Percentiles rank a stretch among this genome's conserved stretches.
phyloP scores from a whole-genome alignment of 78 protist species.

The Creolimax fragrantissima region DNA sequence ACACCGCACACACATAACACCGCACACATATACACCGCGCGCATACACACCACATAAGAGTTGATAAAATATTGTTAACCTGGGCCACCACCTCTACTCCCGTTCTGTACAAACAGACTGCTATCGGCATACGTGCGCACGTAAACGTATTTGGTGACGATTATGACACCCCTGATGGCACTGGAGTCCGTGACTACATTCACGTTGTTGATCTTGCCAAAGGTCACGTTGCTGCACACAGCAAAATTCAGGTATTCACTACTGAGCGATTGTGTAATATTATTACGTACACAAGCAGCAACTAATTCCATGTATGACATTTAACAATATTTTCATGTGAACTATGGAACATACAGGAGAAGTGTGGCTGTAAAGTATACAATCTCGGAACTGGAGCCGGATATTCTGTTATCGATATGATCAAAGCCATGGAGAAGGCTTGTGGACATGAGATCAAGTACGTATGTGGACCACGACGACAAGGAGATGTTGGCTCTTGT shows the following conservation, averaged over 20 bases:
- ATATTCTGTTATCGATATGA: constrained; percentile 79
- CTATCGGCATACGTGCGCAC: constrained; percentile 67
- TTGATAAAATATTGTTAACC: no score
- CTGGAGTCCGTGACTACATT: constrained; percentile 96
- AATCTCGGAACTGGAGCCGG: constrained; percentile 92
- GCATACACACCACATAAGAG: no score
- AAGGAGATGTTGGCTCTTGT: constrained; percentile 44
- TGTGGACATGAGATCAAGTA: constrained; percentile 48
- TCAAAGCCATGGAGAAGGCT: constrained; percentile 62
- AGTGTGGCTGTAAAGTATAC: constrained; percentile 25
- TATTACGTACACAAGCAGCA: no score
- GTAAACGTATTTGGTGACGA: constrained; percentile 88
- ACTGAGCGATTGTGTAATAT: not conserved
- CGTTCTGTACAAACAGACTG: constrained; percentile 54
- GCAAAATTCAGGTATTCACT: not conserved
- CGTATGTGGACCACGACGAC: constrained; percentile 32
- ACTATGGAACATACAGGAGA: not conserved
- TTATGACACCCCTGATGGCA: constrained; percentile 92
- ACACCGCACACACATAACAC: no score
- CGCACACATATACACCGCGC: no score
- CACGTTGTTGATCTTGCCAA: constrained; percentile 89
- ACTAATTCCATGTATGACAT: no score
- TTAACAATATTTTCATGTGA: not conserved
- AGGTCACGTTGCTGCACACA: constrained; percentile 81
- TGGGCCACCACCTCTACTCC: no score